A percentile compares a stretch with the other conserved stretches of the same genome.
phyloP scores from a whole-genome alignment of 306 rosid species.

The Carpinus fangiana region DNA sequence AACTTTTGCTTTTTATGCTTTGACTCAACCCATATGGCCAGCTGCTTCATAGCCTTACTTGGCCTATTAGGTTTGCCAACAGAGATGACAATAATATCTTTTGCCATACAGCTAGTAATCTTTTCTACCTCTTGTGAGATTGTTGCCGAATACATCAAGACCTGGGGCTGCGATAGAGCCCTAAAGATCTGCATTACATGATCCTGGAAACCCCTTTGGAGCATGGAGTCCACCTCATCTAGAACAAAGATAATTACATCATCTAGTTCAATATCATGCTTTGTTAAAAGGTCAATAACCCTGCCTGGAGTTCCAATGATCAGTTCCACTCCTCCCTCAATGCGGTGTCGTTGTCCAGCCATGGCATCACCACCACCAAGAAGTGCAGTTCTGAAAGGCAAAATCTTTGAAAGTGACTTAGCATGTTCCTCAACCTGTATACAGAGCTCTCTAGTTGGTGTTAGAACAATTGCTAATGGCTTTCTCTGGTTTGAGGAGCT shows the following conservation, averaged over 20 bases:
- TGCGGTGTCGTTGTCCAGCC: conserved; percentile 76
- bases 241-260: conserved; percentile 60
- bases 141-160: conserved; percentile 82
- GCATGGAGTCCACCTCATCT: conserved; percentile 91
- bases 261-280: conserved; percentile 66
- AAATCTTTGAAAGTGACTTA: conserved; percentile 72
- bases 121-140: conserved; percentile 65
- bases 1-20: conserved; percentile 82
- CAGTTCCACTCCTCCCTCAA: conserved; percentile 83
- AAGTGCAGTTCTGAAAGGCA: conserved; percentile 88
- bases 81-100: conserved; percentile 46
- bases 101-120: conserved; percentile 59
- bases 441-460: conserved; percentile 86
- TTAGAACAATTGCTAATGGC: conserved; percentile 68
- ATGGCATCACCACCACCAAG: conserved; percentile 88
- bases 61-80: conserved; percentile 72
- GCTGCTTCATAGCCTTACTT: conserved; percentile 75
- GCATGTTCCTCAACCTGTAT: conserved; percentile 81
- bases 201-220: conserved; percentile 75
- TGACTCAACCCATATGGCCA: conserved; percentile 79
- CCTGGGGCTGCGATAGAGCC: conserved; percentile 76
- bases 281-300: conserved; percentile 71
- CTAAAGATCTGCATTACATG: conserved; percentile 75
- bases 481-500: conserved; percentile 39
- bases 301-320: conserved; percentile 84